Conservation (phyloP, 805 yeast species). For the Wickerhamiella kurtzmanii region DNA sequence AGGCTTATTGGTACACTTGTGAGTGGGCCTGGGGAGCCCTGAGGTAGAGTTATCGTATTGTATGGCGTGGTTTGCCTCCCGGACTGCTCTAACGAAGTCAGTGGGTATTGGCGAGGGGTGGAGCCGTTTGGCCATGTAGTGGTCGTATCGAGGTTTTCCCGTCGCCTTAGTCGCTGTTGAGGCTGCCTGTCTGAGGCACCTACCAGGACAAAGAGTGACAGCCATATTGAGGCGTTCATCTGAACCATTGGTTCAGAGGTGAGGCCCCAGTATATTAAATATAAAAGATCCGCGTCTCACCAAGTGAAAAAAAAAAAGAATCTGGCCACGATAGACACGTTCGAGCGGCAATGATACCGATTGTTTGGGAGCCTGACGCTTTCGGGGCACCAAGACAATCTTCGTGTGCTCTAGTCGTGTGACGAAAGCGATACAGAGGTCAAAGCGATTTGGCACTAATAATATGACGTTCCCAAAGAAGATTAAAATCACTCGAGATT, state of each 20-base stretch:
- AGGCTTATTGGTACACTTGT: neutral
- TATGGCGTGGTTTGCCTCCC: neutral
- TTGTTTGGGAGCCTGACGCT: neutral
- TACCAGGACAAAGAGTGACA: neutral
- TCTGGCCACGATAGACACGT: neutral
- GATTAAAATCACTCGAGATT: neutral
- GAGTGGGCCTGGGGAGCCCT: neutral
- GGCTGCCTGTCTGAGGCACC: neutral
- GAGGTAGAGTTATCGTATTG: neutral
- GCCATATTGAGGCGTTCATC: neutral
- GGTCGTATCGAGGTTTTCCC: neutral
- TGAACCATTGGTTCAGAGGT: neutral
- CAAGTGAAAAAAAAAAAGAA: neutral
- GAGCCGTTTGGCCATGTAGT: neutral
- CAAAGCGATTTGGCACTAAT: neutral
- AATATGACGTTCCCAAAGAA: neutral
- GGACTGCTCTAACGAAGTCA: neutral
- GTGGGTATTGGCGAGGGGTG: neutral
- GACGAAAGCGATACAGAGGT: neutral
- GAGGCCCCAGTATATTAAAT: no score
- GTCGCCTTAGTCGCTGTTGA: neutral
- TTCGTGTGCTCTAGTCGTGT: neutral
- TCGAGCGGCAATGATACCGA: neutral
- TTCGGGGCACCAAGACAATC: neutral
- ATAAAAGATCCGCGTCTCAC: no score